phyloP scores from a whole-genome alignment of 768 basidiomycete species.

The Scleroderma bovista region DNA sequence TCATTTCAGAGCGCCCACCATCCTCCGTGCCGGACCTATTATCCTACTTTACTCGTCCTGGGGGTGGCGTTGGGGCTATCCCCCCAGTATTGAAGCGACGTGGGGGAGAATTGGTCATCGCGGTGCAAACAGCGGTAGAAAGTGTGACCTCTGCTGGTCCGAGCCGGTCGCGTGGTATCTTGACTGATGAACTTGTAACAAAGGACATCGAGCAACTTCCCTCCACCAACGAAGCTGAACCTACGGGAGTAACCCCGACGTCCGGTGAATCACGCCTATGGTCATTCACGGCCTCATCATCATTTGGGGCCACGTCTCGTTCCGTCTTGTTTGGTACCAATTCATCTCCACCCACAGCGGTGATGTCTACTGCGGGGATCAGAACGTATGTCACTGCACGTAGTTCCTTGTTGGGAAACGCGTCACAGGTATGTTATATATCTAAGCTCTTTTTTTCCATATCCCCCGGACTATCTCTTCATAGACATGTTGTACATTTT shows the following conservation, averaged over 20 bases:
- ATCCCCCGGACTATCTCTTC: neutral
- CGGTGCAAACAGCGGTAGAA: constrained; percentile 47
- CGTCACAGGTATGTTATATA: neutral
- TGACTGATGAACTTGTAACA: neutral
- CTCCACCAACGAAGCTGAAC: neutral
- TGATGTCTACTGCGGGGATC: neutral
- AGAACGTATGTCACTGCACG: neutral
- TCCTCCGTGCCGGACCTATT: constrained; percentile 59
- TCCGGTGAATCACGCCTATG: neutral
- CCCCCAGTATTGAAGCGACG: constrained; percentile 60
- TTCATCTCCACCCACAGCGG: neutral
- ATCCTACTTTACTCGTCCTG: constrained; percentile 40
- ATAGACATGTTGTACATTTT: neutral
- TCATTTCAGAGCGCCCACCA: constrained; percentile 66
- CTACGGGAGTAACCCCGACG: neutral
- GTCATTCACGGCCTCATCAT: neutral
- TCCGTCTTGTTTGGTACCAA: neutral
- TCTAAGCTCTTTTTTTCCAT: neutral
- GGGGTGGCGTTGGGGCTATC: constrained; percentile 29
- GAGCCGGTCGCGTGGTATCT: neutral
- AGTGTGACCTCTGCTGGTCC: constrained; percentile 6
- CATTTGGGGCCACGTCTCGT: neutral
- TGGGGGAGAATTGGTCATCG: constrained; percentile 57
- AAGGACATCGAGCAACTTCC: neutral
- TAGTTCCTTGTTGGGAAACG: neutral